phyloP scores from a whole-genome alignment of 306 rosid genomes.

The Cucumis hystrix region DNA sequence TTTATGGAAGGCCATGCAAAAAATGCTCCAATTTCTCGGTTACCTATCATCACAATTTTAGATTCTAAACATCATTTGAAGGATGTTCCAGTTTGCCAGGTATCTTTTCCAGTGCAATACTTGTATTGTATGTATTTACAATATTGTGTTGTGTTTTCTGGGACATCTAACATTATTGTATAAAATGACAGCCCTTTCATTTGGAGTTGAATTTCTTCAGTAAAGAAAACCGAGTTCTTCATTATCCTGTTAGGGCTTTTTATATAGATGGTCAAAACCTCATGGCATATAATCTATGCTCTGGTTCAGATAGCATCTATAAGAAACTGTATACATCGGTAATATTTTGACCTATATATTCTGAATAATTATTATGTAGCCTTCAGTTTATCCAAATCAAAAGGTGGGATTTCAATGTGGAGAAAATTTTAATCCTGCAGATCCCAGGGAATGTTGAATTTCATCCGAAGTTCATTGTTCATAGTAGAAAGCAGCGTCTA shows the following conservation, averaged over 20 bases:
- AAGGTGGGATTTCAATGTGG: neutral
- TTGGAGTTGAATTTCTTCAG: conserved; percentile 94
- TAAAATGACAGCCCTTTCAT: conserved; percentile 69
- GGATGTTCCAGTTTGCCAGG: conserved; percentile 79
- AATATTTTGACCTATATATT: conserved; percentile 18
- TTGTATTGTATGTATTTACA: conserved; percentile 13
- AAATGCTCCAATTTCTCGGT: conserved; percentile 80
- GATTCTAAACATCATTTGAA: conserved; percentile 79
- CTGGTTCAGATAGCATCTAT: conserved; percentile 70
- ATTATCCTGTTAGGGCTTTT: conserved; percentile 90
- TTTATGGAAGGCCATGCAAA: conserved; percentile 94
- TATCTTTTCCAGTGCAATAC: conserved; percentile 17
- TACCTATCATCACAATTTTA: conserved; percentile 72
- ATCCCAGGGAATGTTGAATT: conserved; percentile 81
- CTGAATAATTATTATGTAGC: neutral
- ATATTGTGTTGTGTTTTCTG: conserved; percentile 12
- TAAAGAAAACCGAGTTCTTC: conserved; percentile 89
- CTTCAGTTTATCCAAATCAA: neutral
- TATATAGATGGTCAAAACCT: conserved; percentile 74
- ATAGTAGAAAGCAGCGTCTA: conserved; percentile 66
- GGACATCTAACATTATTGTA: conserved; percentile 17
- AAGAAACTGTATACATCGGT: conserved; percentile 82
- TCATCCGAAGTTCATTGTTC: conserved; percentile 54
- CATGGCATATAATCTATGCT: conserved; percentile 62
- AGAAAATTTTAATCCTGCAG: conserved; percentile 23